A percentile compares a stretch with the other conserved stretches of the same genome.
phyloP scores from a whole-genome alignment of 192 early-diverging fungal genomes.

The Mortierella claussenii region DNA sequence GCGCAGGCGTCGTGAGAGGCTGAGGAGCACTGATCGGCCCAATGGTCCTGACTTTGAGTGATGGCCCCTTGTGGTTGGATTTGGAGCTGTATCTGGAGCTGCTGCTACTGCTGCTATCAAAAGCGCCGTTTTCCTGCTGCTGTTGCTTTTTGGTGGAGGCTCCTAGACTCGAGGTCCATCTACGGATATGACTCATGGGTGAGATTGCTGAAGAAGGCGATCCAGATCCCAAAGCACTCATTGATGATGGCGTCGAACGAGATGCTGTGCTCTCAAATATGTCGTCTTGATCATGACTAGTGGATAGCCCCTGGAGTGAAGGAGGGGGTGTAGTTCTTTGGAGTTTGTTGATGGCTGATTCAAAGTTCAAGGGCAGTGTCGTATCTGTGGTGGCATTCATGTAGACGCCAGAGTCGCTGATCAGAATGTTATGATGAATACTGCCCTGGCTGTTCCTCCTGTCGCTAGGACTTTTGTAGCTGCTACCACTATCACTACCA shows the following conservation, averaged over 20 bases:
- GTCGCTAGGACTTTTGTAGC: too few relatives aligned
- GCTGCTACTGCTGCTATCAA: background rate
- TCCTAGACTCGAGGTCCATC: constrained; percentile 36
- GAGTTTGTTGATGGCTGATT: background rate
- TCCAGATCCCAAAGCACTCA: background rate
- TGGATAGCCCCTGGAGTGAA: background rate
- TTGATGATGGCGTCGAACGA: constrained; percentile 8
- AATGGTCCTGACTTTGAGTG: constrained; percentile 25
- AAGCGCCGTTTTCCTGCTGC: background rate
- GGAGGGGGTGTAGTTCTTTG: background rate
- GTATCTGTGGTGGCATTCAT: background rate
- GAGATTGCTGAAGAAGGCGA: constrained; percentile 8
- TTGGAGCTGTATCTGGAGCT: constrained; percentile 6
- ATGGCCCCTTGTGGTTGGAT: constrained; percentile 9
- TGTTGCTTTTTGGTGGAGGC: constrained; percentile 18
- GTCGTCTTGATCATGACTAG: background rate
- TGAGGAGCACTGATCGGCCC: constrained; percentile 39
- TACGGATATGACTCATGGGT: constrained; percentile 36
- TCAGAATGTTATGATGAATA: background rate
- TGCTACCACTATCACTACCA: too few relatives aligned
- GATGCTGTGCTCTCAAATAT: background rate
- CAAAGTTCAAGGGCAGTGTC: too few relatives aligned
- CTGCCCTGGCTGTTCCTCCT: background rate
- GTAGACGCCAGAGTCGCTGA: too few relatives aligned
- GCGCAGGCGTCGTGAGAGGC: constrained; percentile 36